Evolutionary conservation across 2,329 filamentous ascomycete genomes (phyloP).

Genomic region (Gnomoniopsis smithogilvyi): DNA sequence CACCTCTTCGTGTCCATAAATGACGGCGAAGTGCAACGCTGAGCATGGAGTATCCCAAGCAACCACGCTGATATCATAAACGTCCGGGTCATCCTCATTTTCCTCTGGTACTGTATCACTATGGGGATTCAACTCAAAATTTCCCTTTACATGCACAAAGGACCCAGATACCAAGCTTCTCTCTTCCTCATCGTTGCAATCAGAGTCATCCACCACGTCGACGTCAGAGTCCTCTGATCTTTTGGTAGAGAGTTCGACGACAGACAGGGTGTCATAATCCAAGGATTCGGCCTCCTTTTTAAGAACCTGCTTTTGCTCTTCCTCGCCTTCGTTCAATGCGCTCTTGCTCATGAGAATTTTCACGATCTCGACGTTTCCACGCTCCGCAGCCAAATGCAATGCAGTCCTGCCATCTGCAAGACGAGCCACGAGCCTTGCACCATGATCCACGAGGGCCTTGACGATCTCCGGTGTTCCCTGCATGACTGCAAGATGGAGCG

Average conservation of each 20-base stretch:
- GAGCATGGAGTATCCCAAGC: conserved; percentile 76
- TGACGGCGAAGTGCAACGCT: conserved; percentile 75
- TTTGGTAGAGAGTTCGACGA: conserved; percentile 27
- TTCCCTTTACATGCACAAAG: conserved; percentile 64
- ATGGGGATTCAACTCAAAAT: conserved; percentile 24
- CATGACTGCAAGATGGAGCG: conserved; percentile 72
- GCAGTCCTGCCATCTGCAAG: conserved; percentile 78
- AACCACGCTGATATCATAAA: conserved; percentile 74
- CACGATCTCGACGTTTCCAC: conserved; percentile 67
- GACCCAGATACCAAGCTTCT: conserved; percentile 63
- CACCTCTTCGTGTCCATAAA: conserved; percentile 65
- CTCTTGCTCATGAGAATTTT: conserved; percentile 72
- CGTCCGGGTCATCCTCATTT: conserved; percentile 67
- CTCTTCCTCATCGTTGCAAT: conserved; percentile 48
- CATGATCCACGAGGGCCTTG: conserved; percentile 65
- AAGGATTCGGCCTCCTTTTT: conserved; percentile 33
- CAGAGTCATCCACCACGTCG: conserved; percentile 42
- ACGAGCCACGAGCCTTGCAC: conserved; percentile 69
- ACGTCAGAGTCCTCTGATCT: conserved; percentile 39
- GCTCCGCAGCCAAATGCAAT: conserved; percentile 74
- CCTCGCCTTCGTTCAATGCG: conserved; percentile 66
- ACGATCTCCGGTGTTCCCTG: conserved; percentile 69
- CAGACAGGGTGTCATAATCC: conserved; percentile 23
- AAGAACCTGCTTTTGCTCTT: conserved; percentile 55
- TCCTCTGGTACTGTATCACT: conserved; percentile 50